These are phyloP conservation scores for Truncatella angustata DNA, from an alignment of 2,329 filamentous ascomycete genomes.

Conservation along the genomic window DNA sequence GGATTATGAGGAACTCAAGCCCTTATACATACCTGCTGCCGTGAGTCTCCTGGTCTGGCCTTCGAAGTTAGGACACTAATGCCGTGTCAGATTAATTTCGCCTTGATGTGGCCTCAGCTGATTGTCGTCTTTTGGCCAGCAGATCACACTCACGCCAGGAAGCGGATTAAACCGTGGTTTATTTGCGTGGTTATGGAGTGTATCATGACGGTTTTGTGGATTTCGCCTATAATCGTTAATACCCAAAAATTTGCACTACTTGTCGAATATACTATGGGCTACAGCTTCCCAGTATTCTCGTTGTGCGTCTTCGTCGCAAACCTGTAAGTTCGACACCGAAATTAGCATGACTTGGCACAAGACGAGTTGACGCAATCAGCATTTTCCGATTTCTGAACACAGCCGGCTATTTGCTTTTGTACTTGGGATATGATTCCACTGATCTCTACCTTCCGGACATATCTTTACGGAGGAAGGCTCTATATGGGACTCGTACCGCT, in stretches of 20 bases:
- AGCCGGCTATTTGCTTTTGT: not conserved
- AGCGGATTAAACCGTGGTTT: not conserved
- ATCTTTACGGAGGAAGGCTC: not conserved
- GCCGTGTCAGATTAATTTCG: not conserved
- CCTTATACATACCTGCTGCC: not conserved
- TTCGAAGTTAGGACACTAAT: not conserved
- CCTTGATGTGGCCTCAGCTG: not conserved
- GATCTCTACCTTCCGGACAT: conserved; percentile 4
- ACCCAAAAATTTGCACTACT: not conserved
- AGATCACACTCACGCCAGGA: not conserved
- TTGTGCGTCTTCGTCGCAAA: not conserved
- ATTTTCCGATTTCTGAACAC: conserved; percentile 1
- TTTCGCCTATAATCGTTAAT: conserved; percentile 3
- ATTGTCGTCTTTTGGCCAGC: not conserved
- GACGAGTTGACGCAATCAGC: not conserved
- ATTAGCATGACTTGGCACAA: not conserved
- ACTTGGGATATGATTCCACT: not conserved
- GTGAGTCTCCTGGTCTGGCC: not conserved
- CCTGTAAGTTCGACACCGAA: conserved; percentile 1
- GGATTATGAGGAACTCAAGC: not conserved
- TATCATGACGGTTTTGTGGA: not conserved
- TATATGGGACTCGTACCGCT: not conserved
- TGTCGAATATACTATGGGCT: not conserved
- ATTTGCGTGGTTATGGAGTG: not conserved
- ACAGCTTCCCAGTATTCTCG: not conserved